These are phyloP conservation scores for Dovyalis caffra DNA, from an alignment of 345 rosid species.

Conservation along the genomic window DNA sequence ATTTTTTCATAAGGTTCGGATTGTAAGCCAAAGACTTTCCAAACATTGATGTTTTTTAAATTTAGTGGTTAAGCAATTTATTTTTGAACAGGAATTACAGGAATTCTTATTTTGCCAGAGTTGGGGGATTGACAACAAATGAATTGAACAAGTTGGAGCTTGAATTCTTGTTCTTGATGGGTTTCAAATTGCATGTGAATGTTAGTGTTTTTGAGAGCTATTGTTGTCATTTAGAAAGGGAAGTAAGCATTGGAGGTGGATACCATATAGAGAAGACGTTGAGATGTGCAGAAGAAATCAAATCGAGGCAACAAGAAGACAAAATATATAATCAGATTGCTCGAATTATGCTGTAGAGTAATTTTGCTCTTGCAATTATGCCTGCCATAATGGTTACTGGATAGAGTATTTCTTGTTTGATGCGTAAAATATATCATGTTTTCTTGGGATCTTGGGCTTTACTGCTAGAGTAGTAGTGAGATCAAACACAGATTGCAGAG, in stretches of 20 bases:
- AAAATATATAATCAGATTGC: slow-evolving; percentile 51
- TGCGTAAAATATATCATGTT: slow-evolving; percentile 6
- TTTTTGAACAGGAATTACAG: slow-evolving; percentile 62
- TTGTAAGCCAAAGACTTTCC: background rate
- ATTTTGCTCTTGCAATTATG: background rate
- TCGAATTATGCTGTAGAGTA: slow-evolving; percentile 53
- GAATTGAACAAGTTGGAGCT: slow-evolving; percentile 75
- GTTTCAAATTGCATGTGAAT: slow-evolving; percentile 84
- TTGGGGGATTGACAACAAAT: slow-evolving; percentile 70
- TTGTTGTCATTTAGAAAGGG: slow-evolving; percentile 83
- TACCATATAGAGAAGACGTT: slow-evolving; percentile 80
- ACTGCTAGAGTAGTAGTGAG: background rate
- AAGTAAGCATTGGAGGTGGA: slow-evolving; percentile 85
- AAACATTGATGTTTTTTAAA: background rate
- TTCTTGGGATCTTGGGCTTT: slow-evolving; percentile 11
- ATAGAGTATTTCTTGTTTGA: background rate
- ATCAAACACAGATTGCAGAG: background rate
- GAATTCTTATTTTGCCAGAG: slow-evolving; percentile 75
- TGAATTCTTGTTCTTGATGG: slow-evolving; percentile 82
- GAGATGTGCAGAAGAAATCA: slow-evolving; percentile 83
- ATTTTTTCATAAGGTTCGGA: background rate
- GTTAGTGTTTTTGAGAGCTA: slow-evolving; percentile 90
- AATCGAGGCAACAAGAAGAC: slow-evolving; percentile 49
- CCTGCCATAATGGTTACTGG: background rate
- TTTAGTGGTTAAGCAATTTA: background rate